Evolutionary conservation across 352 stramenopile genomes (phyloP).

Genomic region (Phytopythium aichiense): DNA sequence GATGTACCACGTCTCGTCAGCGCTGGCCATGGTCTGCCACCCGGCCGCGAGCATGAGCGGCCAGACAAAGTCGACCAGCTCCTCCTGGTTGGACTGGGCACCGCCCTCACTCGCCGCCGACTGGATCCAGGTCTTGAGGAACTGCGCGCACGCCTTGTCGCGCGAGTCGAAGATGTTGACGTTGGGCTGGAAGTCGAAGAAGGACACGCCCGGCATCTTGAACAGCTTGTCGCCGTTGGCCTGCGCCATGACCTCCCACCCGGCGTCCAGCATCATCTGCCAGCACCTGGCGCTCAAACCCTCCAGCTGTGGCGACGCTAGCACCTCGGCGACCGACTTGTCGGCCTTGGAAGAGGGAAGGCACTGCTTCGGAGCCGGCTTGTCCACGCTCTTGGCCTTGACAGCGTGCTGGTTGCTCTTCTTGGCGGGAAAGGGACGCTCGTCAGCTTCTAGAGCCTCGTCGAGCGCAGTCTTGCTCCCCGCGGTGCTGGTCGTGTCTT

Average conservation of each 20-base stretch:
- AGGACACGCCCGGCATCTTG: conserved; percentile 61
- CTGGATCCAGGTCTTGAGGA: conserved; percentile 38
- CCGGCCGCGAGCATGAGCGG: conserved; percentile 40
- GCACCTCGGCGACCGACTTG: conserved; percentile 11
- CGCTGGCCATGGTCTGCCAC: conserved; percentile 52
- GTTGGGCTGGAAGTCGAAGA: conserved; percentile 67
- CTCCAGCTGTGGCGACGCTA: conserved; percentile 21
- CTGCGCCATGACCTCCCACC: conserved; percentile 62
- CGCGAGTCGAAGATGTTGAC: conserved; percentile 79
- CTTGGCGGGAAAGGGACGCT: conserved; percentile 1
- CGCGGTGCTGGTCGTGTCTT: not conserved
- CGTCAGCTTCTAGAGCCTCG: conserved; percentile 9
- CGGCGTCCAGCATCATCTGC: conserved; percentile 47
- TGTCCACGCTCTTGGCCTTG: not conserved
- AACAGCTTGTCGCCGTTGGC: conserved; percentile 50
- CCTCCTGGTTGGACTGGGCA: conserved; percentile 15
- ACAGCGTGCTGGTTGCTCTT: conserved; percentile 3
- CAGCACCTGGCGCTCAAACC: conserved; percentile 40
- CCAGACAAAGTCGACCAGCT: conserved; percentile 57
- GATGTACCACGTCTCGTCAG: conserved; percentile 54
- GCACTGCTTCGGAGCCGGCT: not conserved
- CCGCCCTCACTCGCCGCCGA: conserved; percentile 6
- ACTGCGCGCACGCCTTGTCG: conserved; percentile 48
- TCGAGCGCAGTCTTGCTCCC: conserved; percentile 3
- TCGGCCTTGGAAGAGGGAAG: not conserved